Evolutionary conservation across 768 basidiomycete species (phyloP), one percentile per base, ranked within the genome.

Genomic region (Chalciporus piperatus): DNA sequence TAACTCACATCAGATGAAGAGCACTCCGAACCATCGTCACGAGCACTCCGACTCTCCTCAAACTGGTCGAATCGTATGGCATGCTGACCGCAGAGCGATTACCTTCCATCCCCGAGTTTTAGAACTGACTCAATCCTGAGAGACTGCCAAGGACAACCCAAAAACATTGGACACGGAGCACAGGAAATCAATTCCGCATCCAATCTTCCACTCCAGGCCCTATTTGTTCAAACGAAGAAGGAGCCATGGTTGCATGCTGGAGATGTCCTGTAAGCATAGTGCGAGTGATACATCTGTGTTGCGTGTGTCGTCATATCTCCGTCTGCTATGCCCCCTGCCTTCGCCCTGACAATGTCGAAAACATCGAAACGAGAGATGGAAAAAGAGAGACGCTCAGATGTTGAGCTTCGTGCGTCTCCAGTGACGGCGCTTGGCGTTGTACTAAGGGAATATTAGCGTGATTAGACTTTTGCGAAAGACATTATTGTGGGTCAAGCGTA

Each of bases 391-490:
- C 9, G 57, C 53, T 78, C 85, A 96, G 74, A 97, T 87, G 82
- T 95, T 95, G 77, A 98, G 84, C 82, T 98, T 98, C 58, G 96
- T 98, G 74, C 96, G 88, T 71, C 96, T 83, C 96, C 96, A 99
- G 81, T 99, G 96, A 72, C 96, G 89, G 62, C 96, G 83, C 81
- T 98, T 98, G 59, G 89, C 87, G 74, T 93, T 93, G 70, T 93
- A 92, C 87, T 92, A 59, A 57, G 40, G 40, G 40, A 41, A 23
- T 41, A 2, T 41, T 25, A 14, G 33, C 25, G 20, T 28, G 41
- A 33, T 48, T 17, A 48, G 33, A n/a, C 13, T 16, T 30, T 11
- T 8, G 20, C 37, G 38, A 28, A 30, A 23, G 40, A 4, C 14
- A 6, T 9, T 22, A 41, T 35, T n/a, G n/a, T 28, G 35, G 20